phyloP scores from a whole-genome alignment of 2,329 filamentous ascomycete genomes.

The Aspergillus novoparasiticus region DNA sequence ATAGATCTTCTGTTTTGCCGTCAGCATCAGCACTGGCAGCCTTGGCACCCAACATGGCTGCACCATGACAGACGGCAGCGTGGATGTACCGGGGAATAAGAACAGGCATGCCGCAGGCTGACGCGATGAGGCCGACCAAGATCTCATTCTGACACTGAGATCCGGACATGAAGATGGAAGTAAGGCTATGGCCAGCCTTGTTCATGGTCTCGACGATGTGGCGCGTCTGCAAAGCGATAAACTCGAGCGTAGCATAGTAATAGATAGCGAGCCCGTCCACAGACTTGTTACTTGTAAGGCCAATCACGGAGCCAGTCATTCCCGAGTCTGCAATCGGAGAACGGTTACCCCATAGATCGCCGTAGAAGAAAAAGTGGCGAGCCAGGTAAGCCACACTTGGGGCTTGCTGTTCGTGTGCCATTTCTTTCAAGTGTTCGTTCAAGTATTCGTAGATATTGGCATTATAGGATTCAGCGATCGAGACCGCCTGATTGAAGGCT shows the following conservation, averaged over 20 bases:
- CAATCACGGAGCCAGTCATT: slow-evolving; percentile 90
- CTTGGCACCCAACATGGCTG: slow-evolving; percentile 96
- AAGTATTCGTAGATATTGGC: slow-evolving; percentile 94
- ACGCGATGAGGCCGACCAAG: slow-evolving; percentile 87
- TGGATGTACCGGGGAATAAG: slow-evolving; percentile 92
- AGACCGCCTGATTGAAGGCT: slow-evolving; percentile 77
- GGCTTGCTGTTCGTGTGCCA: slow-evolving; percentile 69
- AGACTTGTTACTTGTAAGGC: slow-evolving; percentile 82
- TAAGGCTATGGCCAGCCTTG: slow-evolving; percentile 79
- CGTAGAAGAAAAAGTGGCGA: slow-evolving; percentile 98
- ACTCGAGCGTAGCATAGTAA: slow-evolving; percentile 97
- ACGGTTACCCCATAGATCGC: slow-evolving; percentile 94
- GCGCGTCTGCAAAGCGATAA: slow-evolving; percentile 93
- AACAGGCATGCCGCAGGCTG: slow-evolving; percentile 88
- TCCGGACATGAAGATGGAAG: slow-evolving; percentile 97
- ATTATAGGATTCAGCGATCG: slow-evolving; percentile 77
- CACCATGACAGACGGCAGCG: slow-evolving; percentile 95
- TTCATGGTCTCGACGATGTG: slow-evolving; percentile 98
- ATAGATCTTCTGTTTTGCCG: slow-evolving; percentile 81
- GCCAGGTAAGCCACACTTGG: slow-evolving; percentile 82
- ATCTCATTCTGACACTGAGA: slow-evolving; percentile 96
- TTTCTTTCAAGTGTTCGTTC: slow-evolving; percentile 79
- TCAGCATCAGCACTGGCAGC: slow-evolving; percentile 81
- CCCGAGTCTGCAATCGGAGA: slow-evolving; percentile 88
- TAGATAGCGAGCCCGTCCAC: slow-evolving; percentile 84